These are phyloP conservation scores for Canavalia gladiata DNA, from an alignment of 306 rosid species.

Conservation along the genomic window DNA sequence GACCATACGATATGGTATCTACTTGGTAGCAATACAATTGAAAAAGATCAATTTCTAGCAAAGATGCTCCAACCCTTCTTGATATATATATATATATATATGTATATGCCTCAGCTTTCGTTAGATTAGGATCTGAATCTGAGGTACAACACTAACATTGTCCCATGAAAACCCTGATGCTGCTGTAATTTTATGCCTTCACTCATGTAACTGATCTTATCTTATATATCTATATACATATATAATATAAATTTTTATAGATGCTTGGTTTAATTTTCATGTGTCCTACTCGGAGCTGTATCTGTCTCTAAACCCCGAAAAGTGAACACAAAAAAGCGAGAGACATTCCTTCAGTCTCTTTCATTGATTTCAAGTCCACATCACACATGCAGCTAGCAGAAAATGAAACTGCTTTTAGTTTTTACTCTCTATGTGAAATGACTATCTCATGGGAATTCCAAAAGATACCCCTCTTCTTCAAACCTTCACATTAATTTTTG, in stretches of 20 bases:
- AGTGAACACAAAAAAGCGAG: constrained; percentile 38
- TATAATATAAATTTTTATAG: no score
- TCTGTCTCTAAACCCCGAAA: constrained; percentile 28
- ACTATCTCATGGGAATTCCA: constrained; percentile 46
- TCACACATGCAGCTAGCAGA: constrained; percentile 52
- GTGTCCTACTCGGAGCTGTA: constrained; percentile 32
- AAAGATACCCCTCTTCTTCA: constrained; percentile 40
- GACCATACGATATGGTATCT: background rate
- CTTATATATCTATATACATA: no score
- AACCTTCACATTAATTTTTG: constrained; percentile 35
- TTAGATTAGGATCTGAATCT: constrained; percentile 18
- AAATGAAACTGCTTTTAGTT: constrained; percentile 36
- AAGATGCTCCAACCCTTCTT: constrained; percentile 6
- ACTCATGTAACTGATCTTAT: no score
- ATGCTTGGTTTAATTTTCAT: constrained; percentile 25
- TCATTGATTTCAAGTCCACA: constrained; percentile 54
- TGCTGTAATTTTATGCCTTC: background rate
- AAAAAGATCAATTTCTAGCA: background rate
- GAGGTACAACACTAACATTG: constrained; percentile 7
- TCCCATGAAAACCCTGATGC: background rate
- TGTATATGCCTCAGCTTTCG: constrained; percentile 16
- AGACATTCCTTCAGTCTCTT: constrained; percentile 63
- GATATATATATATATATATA: no score
- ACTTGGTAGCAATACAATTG: background rate
- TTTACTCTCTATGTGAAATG: constrained; percentile 38